Evolutionary conservation across 257 asterid genomes (phyloP).

Genomic region (Phtheirospermum japonicum): DNA sequence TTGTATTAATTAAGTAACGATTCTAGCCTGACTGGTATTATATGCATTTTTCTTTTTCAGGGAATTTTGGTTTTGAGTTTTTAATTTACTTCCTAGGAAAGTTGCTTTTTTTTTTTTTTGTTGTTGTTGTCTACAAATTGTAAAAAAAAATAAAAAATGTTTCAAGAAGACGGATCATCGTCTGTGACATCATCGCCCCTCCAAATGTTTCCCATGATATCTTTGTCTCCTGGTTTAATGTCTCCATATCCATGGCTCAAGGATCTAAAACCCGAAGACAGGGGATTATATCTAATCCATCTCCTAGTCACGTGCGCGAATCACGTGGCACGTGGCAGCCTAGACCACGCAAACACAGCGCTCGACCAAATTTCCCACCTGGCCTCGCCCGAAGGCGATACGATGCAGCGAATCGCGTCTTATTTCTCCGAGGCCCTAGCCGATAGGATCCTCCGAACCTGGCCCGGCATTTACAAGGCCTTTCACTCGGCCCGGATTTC

Average conservation of each 20-base stretch:
- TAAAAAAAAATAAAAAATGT: slow-evolving; percentile 45
- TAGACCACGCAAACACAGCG: slow-evolving; percentile 78
- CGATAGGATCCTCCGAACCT: slow-evolving; percentile 65
- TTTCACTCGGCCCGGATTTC: slow-evolving; percentile 52
- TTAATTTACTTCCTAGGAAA: too few species aligned
- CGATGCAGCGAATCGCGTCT: slow-evolving; percentile 90
- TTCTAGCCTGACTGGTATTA: not conserved
- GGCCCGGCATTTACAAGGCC: slow-evolving; percentile 90
- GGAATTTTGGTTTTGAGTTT: not conserved
- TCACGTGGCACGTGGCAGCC: slow-evolving; percentile 72
- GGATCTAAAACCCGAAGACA: slow-evolving; percentile 84
- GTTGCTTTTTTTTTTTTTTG: too few species aligned
- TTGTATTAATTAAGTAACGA: not conserved
- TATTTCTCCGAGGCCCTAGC: slow-evolving; percentile 85
- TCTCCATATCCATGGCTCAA: slow-evolving; percentile 80
- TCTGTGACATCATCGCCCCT: slow-evolving; percentile 74
- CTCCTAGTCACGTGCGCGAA: slow-evolving; percentile 76
- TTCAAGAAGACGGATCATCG: slow-evolving; percentile 91
- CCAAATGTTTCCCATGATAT: slow-evolving; percentile 57
- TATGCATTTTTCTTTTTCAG: slow-evolving; percentile 2
- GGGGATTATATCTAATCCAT: slow-evolving; percentile 81
- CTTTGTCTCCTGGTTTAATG: slow-evolving; percentile 49
- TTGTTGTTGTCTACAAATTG: not conserved
- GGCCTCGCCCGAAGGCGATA: slow-evolving; percentile 80
- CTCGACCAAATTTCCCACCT: slow-evolving; percentile 90